Conservation (phyloP, 2,329 filamentous ascomycete genomes). For the Leptographium flavum region DNA sequence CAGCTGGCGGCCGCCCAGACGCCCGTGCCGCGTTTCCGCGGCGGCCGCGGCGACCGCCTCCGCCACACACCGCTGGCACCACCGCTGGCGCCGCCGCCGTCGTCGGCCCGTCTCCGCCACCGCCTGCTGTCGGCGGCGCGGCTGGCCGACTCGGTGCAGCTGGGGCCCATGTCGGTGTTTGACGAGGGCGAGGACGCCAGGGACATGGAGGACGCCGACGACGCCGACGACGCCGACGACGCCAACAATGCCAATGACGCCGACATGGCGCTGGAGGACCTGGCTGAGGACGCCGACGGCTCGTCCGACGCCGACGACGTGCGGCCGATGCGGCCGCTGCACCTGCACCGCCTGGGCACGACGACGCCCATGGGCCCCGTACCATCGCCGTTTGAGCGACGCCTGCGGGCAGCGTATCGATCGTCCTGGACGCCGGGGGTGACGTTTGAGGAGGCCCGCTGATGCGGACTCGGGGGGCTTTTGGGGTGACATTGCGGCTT, state of each 20-base stretch:
- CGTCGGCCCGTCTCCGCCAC: constrained; percentile 5
- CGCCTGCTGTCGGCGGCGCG: constrained; percentile 10
- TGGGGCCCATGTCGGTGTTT: constrained; percentile 14
- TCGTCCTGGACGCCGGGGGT: not conserved
- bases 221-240: not conserved
- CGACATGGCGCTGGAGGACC: not conserved
- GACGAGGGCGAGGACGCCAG: constrained; percentile 11
- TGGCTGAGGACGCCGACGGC: not conserved
- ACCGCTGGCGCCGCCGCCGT: not conserved
- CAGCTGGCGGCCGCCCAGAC: not conserved
- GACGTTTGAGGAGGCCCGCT: constrained; percentile 8
- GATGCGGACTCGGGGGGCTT: too few relatives aligned
- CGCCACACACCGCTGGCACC: not conserved
- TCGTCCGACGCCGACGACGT: constrained; percentile 6
- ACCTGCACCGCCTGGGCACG: constrained; percentile 1
- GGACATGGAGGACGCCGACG: too few relatives aligned
- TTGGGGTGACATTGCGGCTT: not conserved
- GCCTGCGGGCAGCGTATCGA: constrained; percentile 11
- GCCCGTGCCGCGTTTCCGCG: not conserved
- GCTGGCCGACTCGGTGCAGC: constrained; percentile 12
- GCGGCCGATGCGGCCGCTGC: not conserved
- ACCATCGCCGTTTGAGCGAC: constrained; percentile 12
- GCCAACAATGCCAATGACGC: too few relatives aligned
- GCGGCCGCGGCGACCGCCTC: not conserved
- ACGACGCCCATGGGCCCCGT: constrained; percentile 13